Conservation (phyloP, 306 rosid genomes). For the Fragaria nilgerrensis region DNA sequence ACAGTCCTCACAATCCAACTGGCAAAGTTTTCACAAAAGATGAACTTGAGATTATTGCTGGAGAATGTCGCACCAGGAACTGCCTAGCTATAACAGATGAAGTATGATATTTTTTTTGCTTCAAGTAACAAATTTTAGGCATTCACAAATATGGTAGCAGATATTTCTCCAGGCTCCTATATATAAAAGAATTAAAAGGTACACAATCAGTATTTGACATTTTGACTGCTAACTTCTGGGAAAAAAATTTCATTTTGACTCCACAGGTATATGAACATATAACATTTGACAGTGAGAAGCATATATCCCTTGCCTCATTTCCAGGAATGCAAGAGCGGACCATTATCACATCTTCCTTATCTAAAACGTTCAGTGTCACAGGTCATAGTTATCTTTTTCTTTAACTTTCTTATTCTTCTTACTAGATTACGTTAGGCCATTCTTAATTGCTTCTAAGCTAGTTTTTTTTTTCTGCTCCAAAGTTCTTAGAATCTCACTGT, state of each 20-base stretch:
- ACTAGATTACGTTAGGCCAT: conserved; percentile 3
- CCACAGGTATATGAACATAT: conserved; percentile 73
- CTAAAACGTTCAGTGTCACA: conserved; percentile 79
- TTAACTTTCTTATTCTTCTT: background rate
- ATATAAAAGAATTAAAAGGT: background rate
- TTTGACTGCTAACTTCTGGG: background rate
- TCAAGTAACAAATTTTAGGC: background rate
- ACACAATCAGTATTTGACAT: background rate
- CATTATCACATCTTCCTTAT: conserved; percentile 75
- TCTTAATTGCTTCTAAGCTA: background rate
- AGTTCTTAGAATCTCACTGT: conserved; percentile 5
- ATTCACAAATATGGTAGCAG: background rate
- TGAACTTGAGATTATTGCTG: conserved; percentile 79
- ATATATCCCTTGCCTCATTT: conserved; percentile 71
- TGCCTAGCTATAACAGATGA: conserved; percentile 87
- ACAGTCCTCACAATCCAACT: conserved; percentile 94
- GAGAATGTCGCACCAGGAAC: conserved; percentile 52
- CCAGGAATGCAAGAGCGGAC: conserved; percentile 83
- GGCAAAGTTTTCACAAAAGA: conserved; percentile 80
- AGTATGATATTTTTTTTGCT: conserved; percentile 36
- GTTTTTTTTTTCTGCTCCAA: background rate
- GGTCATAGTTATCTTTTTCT: conserved; percentile 26
- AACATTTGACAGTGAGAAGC: conserved; percentile 55
- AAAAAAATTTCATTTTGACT: background rate
- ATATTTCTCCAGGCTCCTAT: background rate